These are phyloP conservation scores for Tubosaeta sp. DNA, from an alignment of 768 basidiomycete genomes.

Conservation along the genomic window DNA sequence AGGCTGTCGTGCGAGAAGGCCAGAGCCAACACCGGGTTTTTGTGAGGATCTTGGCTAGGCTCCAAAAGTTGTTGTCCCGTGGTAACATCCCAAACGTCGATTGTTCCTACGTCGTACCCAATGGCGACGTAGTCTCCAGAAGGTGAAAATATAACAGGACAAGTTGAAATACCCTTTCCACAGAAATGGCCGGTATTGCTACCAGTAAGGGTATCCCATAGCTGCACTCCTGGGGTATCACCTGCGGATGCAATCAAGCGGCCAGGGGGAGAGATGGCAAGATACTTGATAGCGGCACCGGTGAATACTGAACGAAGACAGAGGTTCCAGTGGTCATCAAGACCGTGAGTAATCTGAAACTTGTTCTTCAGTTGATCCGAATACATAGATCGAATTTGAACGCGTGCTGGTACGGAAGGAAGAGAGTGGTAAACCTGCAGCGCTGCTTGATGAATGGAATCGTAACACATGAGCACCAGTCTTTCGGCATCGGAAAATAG, in stretches of 20 bases:
- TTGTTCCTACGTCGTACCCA: constrained; percentile 9
- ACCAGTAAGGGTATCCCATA: constrained; percentile 18
- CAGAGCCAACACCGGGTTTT: constrained; percentile 6
- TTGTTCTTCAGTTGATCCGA: constrained; percentile 8
- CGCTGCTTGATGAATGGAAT: constrained; percentile 15
- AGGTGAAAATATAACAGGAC: constrained; percentile 15
- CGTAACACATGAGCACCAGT: constrained; percentile 18
- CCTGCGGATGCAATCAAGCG: constrained; percentile 15
- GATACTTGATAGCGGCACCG: constrained; percentile 7
- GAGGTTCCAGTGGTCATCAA: constrained; percentile 12
- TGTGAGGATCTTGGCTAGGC: background rate
- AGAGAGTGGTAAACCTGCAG: constrained; percentile 16
- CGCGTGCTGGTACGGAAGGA: constrained; percentile 6
- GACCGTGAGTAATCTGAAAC: constrained; percentile 6
- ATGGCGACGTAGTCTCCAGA: constrained; percentile 13
- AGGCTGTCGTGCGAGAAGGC: constrained; percentile 8
- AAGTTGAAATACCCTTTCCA: constrained; percentile 4
- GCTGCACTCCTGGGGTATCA: constrained; percentile 35
- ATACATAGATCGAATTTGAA: constrained; percentile 10
- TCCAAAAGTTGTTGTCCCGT: constrained; percentile 13
- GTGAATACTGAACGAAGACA: constrained; percentile 13
- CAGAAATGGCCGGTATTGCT: constrained; percentile 12
- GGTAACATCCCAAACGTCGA: constrained; percentile 17
- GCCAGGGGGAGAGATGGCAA: constrained; percentile 17
- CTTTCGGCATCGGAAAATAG: constrained; percentile 16